Evolutionary conservation across 192 early-diverging fungal genomes (phyloP), one percentile per base, ranked within the genome.

Genomic region (Backusella tarrabulga): DNA sequence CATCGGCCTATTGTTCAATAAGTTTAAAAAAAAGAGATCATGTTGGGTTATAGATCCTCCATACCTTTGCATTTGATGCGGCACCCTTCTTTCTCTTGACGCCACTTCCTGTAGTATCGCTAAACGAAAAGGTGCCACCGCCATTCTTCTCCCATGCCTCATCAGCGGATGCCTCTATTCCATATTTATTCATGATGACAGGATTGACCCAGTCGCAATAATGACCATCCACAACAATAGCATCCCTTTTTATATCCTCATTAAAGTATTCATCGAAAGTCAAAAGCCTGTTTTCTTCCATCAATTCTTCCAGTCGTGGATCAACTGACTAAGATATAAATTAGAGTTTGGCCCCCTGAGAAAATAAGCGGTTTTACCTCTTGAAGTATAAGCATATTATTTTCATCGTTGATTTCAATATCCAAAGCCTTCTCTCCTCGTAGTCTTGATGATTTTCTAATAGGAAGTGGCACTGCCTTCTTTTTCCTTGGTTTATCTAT

Each of bases 71-170:
- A 76, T 76, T 80, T 0, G 77, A 75, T 41, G 26, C 23, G 36
- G 52, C 35, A 0, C 56, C 74, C 11, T 70, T 54, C 11, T 66
- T 54, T 6, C 73, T 50, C 35, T 73, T 76, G 29, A 86, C 87
- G 23, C 88, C 86, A 12, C 80, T 85, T 17, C 91, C 91, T 52
- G 90, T 68, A 0, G 90, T 91, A 72, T 92, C 89, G 26, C 84
- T 89, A 74, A 87, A 92, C 15, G 93, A 92, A 74, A 91, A 94
- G 21, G 85, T 88, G 29, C 93, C 93, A 23, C 93, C 93, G 19
- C 93, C 93, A 63, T 94, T 89, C 71, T 87, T 89, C 44, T 94
- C 92, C 93, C 93, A 94, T 23, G 90, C 90, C 36, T 91, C 90
- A 7, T 85, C 76, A 1, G 93, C 91, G 54, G 83, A 87, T 40